A percentile compares a stretch with the other conserved stretches of the same genome.
These are phyloP conservation scores for Monosporascus sp. DNA, from an alignment of 2,329 filamentous ascomycete species.

Conservation along the genomic window DNA sequence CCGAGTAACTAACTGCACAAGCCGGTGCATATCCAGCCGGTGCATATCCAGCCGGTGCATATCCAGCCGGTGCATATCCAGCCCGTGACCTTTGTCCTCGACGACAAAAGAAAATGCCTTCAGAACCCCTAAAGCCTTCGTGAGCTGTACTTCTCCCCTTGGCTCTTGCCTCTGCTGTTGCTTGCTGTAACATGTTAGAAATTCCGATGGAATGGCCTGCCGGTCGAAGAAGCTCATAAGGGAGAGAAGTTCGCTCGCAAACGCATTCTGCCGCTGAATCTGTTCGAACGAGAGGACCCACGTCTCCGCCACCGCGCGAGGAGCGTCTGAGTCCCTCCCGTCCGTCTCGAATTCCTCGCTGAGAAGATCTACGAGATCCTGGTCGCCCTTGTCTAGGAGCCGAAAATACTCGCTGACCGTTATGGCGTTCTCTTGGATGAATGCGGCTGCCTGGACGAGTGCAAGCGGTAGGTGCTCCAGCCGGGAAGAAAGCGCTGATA, in stretches of 20 bases:
- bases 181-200: slow-evolving; percentile 22
- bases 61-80: slow-evolving; percentile 40
- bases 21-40: slow-evolving; percentile 35
- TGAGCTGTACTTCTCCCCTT: slow-evolving; percentile 11
- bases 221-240: slow-evolving; percentile 42
- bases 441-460: slow-evolving; percentile 29
- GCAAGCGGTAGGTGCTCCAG: slow-evolving; percentile 29
- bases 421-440: slow-evolving; percentile 24
- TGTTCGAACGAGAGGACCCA: slow-evolving; percentile 23
- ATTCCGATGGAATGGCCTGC: slow-evolving; percentile 23
- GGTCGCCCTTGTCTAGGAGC: slow-evolving; percentile 28
- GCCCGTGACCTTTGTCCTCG: slow-evolving; percentile 15
- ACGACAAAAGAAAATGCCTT: slow-evolving; percentile 32
- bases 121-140: slow-evolving; percentile 26
- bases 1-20: slow-evolving; percentile 34
- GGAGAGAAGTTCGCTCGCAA: slow-evolving; percentile 36
- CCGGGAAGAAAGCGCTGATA: slow-evolving; percentile 17
- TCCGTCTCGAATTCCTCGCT: slow-evolving; percentile 29
- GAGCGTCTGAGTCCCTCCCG: slow-evolving; percentile 27
- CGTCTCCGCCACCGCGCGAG: slow-evolving; percentile 29
- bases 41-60: slow-evolving; percentile 33
- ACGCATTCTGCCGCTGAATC: slow-evolving; percentile 25
- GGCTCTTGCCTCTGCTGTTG: slow-evolving; percentile 16
- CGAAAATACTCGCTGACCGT: slow-evolving; percentile 32
- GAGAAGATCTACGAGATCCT: slow-evolving; percentile 22